Percentiles rank a stretch among this genome's conserved stretches.
Evolutionary conservation across 2,329 filamentous ascomycete species (phyloP).

Genomic region (Trichoderma sp.): DNA sequence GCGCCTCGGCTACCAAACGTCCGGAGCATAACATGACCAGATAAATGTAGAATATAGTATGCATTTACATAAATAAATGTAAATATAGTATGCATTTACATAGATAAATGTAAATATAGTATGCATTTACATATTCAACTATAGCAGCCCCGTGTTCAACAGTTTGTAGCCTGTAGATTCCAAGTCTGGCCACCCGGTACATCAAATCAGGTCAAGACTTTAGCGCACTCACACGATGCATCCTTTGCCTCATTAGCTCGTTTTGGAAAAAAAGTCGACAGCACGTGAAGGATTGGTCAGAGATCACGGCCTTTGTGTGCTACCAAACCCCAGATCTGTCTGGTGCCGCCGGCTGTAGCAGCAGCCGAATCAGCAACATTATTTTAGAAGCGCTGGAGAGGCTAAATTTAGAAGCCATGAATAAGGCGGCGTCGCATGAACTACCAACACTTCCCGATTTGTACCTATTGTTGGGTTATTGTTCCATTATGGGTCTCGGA

Average conservation of each 20-base stretch:
- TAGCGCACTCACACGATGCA: neutral
- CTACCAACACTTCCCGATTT: neutral
- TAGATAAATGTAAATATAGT: neutral
- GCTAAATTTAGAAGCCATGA: constrained; percentile 18
- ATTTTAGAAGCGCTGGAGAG: neutral
- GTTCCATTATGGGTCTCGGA: neutral
- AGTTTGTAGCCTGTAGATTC: neutral
- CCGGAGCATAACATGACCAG: neutral
- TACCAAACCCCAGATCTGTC: neutral
- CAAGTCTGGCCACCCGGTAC: neutral
- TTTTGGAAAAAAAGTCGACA: neutral
- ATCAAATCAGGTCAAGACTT: neutral
- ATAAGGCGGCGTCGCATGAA: neutral
- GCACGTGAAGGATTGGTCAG: neutral
- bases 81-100: no score
- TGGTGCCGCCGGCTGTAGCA: neutral
- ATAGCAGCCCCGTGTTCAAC: neutral
- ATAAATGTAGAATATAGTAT: neutral
- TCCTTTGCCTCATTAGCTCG: neutral
- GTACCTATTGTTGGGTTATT: neutral
- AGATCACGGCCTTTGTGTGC: neutral
- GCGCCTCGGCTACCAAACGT: neutral
- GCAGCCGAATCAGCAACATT: constrained; percentile 5
- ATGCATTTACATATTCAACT: neutral
- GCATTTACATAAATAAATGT: neutral